Evolutionary conservation across 139 green algal species (phyloP), one percentile per base, ranked within the genome.

Genomic region (Zygnema cylindricum): DNA sequence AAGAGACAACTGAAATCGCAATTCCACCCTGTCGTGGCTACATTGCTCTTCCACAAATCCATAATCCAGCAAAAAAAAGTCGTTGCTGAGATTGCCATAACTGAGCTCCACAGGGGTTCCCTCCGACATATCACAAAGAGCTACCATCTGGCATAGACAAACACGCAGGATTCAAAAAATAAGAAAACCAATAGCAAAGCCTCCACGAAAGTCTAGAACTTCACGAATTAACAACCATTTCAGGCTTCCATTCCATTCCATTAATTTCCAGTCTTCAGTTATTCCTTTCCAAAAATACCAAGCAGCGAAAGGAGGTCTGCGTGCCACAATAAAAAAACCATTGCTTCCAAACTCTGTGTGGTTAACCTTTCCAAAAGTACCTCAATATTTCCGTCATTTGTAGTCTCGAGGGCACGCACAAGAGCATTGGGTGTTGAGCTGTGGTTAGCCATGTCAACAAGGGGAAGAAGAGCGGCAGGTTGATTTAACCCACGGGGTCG

Each of bases 1-100:
- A 25, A 90, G 23, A 25, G 32, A 54, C 35, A 87, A 2, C 73
- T 96, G 93, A 55, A 97, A 98, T 57, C 89, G 85, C 33, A 98
- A 92, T 76, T 94, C 88, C 25, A 98, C 93, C 7, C 81, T 76
- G 87, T 98, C 96, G 69, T 96, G 85, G 0, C 93, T 94, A 87
- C 98, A 98, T 88, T 81, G 78, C 0, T 78, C 78, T 0, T 96
- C 71, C 0, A 98, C 54, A 85, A 98, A 98, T 43, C 95, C 94
- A 82, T 98, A 98, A 91, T 98, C 96, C 23, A 95, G 71, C 1
- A 98, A 91, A 32, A 98, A 84, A 49, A 96, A 95, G 91, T 98
- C 96, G 69, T 98, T 98, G 83, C 54, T 69, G 11, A 98, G 93
- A 21, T 86, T 39, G 57, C 96, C 96, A 85, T 98, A 98, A 76